Base-by-base conservation (phyloP, 1,139 yeast genomes). In the Geotrichum histeridarum region DNA sequence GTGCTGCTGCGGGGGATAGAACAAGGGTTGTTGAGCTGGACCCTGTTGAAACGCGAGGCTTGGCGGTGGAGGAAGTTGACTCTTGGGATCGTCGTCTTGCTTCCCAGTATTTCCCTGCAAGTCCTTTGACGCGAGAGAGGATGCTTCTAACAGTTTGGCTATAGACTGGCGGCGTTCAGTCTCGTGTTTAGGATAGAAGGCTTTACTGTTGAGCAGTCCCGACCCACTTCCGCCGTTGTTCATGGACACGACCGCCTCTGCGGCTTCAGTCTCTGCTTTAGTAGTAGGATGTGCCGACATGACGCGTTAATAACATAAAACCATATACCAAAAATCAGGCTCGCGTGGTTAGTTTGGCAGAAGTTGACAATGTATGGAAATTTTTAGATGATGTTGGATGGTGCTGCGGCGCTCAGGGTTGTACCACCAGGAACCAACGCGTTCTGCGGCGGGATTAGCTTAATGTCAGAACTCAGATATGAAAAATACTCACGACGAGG, bases 241-340 rank as follows among this genome's bases (percentile, higher is more conserved):
- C 58, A 55, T 55, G 11, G 58, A 53, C 7, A 50, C 58, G 30
- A 55, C 58, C 14, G 55, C 58, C 27, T 55, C 55, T 17, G 58
- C 58, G 1, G 58, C 58, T 36, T 55, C 58, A 4, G 58, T 44
- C 41, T 55, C 58, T 8, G 55, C 57, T 45, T 45, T 37, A 9
- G 56, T 50, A 9, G 53, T 45, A 4, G 41, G 42, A 18, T 35
- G 49, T n/a, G 33, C 7, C 4, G 49, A 35, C 49, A 45, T 45
- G 39, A 11, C 27, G 45, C 27, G 17, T 15, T 15, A 38, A 38
- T 11, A 18, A 38, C 8, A 38, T 15, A 15, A 2, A 38, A 2
- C 11, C 14, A 38, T 14, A n/a, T 12, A n/a, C 8, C 14, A 2
- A 3, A 9, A 15, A 9, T 4, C 11, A 18, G 8, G 17, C 14